Evolutionary conservation across 495 filamentous ascomycete genomes (phyloP), one percentile per base, ranked within the genome.

Genomic region (Bathelium albidoporum): DNA sequence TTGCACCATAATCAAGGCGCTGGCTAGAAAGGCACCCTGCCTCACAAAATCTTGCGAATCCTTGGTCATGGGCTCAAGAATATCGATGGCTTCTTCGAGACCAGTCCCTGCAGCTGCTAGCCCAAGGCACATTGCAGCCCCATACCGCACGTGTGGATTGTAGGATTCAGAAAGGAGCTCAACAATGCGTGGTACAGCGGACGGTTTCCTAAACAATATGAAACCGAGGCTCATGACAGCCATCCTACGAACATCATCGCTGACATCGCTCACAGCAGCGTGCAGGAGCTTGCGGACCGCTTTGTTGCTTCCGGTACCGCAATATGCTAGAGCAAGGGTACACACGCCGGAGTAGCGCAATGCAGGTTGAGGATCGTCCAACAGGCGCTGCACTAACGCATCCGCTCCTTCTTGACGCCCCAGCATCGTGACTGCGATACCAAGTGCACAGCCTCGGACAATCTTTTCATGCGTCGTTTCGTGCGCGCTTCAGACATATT

Each of bases 381-480:
- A 79, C 12, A 99, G 86, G 59, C 90, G 90, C 69, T 93, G 92
- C 68, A 97, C 95, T 67, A 96, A 82, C 69, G 90, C 89, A 75
- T 99, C 95, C 5, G 94, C 95, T 60, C 86, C 88, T 72, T 97
- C 95, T 75, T 97, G 92, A 45, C 90, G 87, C 32, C 89, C 91
- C 69, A 93, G 97, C 93, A 97, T 99, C 77, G 97, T 96, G 64
- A 99, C 79, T 39, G 95, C 91, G 90, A 99, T 97, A 64, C 95
- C 95, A 65, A 99, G 81, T 20, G 92, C 92, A 60, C 95, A 81
- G 68, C 95, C 95, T 58, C 95, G 90, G 24, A 97, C 91, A 61
- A 96, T 97, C 83, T 99, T 99, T 77, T 97, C 95, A 74, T 99
- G 95, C 60, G 93, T 90, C 0, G 95, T 99, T 39, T 99, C 95